A percentile compares a stretch with the other conserved stretches of the same genome.
Evolutionary conservation across 176 grass and related monocot genomes (phyloP).

Genomic region (Themeda triandra): DNA sequence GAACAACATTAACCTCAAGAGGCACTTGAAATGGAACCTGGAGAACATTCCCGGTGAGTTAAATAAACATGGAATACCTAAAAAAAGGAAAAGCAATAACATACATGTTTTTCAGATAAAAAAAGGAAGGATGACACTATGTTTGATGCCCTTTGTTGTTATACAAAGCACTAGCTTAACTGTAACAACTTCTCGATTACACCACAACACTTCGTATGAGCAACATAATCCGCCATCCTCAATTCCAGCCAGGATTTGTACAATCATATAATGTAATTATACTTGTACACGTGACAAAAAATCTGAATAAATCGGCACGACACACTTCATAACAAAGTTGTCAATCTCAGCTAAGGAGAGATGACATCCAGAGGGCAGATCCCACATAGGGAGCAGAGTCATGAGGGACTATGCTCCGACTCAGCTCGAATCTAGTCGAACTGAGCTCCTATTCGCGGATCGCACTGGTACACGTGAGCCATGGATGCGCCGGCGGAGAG

Average conservation of each 20-base stretch:
- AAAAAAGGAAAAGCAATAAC: background rate
- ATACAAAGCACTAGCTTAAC: background rate
- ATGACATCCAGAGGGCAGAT: slow-evolving; percentile 33
- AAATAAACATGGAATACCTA: background rate
- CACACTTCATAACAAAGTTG: background rate
- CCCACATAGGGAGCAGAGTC: slow-evolving; percentile 8
- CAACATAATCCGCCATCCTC: background rate
- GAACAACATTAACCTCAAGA: slow-evolving; percentile 94
- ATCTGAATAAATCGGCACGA: background rate
- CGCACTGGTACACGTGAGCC: background rate
- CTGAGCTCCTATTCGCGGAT: slow-evolving; percentile 6
- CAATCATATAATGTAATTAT: background rate
- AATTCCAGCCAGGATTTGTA: slow-evolving; percentile 1
- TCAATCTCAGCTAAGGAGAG: slow-evolving; percentile 1
- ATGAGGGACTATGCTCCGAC: background rate
- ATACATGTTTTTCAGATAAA: background rate
- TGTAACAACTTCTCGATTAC: background rate
- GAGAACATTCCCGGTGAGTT: slow-evolving; percentile 27
- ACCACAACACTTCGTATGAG: background rate
- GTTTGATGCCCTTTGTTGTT: background rate
- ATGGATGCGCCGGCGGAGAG: slow-evolving; percentile 10
- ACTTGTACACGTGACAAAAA: background rate
- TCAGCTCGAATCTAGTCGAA: background rate
- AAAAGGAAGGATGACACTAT: slow-evolving; percentile 2
- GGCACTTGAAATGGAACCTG: slow-evolving; percentile 99